Evolutionary conservation across 768 basidiomycete genomes (phyloP).

Genomic region (Holtermanniella nyarrowii): DNA sequence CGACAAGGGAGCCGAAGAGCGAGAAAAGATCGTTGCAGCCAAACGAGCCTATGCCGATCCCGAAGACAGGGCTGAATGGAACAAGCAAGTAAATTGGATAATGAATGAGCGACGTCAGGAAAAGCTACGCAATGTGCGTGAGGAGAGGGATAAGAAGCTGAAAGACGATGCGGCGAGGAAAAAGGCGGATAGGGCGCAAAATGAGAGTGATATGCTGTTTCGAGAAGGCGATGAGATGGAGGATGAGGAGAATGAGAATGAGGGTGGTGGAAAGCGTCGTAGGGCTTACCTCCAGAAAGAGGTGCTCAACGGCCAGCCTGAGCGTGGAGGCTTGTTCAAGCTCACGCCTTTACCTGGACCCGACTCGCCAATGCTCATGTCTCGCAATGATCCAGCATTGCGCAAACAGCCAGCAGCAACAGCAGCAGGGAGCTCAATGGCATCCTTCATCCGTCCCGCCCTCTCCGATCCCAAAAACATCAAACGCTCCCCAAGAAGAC

Average conservation of each 20-base stretch:
- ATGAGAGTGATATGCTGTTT: neutral
- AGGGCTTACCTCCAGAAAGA: constrained; percentile 4
- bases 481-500: neutral
- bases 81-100: constrained; percentile 32
- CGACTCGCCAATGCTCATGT: neutral
- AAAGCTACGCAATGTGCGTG: constrained; percentile 21
- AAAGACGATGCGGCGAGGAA: constrained; percentile 9
- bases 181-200: neutral
- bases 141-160: constrained; percentile 25
- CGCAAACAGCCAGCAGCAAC: constrained; percentile 12
- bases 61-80: constrained; percentile 30
- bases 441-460: constrained; percentile 22
- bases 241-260: constrained; percentile 4
- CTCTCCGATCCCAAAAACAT: constrained; percentile 5
- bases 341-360: neutral
- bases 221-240: neutral
- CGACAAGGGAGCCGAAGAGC: constrained; percentile 15
- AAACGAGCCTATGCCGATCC: constrained; percentile 2
- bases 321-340: constrained; percentile 1
- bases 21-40: constrained; percentile 2
- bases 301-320: neutral
- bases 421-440: no score
- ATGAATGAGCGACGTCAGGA: constrained; percentile 32
- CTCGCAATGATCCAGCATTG: constrained; percentile 1
- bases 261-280: neutral